Evolutionary conservation across 1,284 basidiomycete species (phyloP).

Genomic region (Sporisorium scitamineum): DNA sequence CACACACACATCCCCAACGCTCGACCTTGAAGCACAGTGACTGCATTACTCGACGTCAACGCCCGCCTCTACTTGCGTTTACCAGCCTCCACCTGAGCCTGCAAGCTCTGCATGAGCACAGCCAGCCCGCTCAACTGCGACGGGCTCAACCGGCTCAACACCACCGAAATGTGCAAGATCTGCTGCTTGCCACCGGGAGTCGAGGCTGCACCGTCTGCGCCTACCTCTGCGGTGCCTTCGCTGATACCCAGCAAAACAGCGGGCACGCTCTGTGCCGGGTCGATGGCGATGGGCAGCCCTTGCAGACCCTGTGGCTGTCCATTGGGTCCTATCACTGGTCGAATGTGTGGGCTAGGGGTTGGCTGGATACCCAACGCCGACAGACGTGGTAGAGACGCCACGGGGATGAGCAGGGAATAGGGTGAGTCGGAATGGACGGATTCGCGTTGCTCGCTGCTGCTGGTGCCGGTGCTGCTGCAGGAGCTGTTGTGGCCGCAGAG

Average conservation of each 20-base stretch:
- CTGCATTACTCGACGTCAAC: not conserved
- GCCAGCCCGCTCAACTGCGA: constrained; percentile 64
- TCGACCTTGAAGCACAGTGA: not conserved
- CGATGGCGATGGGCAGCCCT: constrained; percentile 56
- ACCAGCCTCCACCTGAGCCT: constrained; percentile 49
- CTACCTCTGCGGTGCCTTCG: constrained; percentile 35
- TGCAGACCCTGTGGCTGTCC: constrained; percentile 41
- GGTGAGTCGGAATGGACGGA: constrained; percentile 61
- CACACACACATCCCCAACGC: not conserved
- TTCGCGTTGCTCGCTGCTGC: constrained; percentile 17
- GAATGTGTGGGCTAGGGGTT: constrained; percentile 58
- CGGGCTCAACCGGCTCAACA: constrained; percentile 62
- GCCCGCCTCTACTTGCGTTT: constrained; percentile 23
- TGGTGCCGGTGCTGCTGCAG: constrained; percentile 14
- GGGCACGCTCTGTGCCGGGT: constrained; percentile 57
- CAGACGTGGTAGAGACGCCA: constrained; percentile 57
- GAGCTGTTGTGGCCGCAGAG: constrained; percentile 10
- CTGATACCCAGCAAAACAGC: constrained; percentile 66
- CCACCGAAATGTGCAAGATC: constrained; percentile 64
- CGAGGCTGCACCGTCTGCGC: constrained; percentile 3
- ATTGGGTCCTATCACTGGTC: constrained; percentile 47
- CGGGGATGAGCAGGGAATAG: constrained; percentile 66
- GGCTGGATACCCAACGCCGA: constrained; percentile 63
- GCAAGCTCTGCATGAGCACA: constrained; percentile 63
- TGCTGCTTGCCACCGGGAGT: constrained; percentile 40